Base-by-base conservation (phyloP, 2,329 filamentous ascomycete species). In the Penicillium occitanis region DNA sequence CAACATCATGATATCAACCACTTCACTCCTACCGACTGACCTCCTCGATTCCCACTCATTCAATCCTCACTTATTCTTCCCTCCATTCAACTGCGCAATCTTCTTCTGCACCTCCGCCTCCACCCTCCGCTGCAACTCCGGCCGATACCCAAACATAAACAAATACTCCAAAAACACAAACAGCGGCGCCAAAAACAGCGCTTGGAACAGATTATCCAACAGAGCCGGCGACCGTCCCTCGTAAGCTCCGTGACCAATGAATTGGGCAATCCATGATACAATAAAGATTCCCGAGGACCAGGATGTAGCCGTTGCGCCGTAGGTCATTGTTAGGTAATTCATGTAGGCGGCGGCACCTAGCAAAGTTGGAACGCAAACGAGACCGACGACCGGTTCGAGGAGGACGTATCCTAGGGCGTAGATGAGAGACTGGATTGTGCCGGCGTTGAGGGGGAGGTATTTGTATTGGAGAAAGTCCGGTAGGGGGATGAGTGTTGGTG, bases 141-240 rank as follows among this genome's bases (percentile, higher is more conserved):
- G 91, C 67, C 95, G 87, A 79, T 98, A 99, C 59, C 95, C 95
- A 61, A 96, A 86, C 73, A 85, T 88, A 83, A 99, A 99, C 30
- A 99, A 84, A 28, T 96, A 81, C 81, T 98, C 93, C 72, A 99
- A 90, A 91, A 95, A 99, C 66, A 98, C 94, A 73, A 98, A 99
- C 74, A 99, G 90, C 8, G 95, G 95, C 0, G 95, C 95, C 28
- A 98, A 84, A 74, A 98, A 94, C 69, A 98, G 79, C 33, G 95
- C 93, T 80, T 98, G 95, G 58, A 96, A 84, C 50, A 98, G 80
- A 74, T 97, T 98, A 80, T 98, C 93, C 58, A 98, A 82, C 69
- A 98, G 81, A 4, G 93, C 94, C 7, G 94, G 95, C 2, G 93
- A 92, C 62, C 94, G 88, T 22, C 91, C 88, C 79, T 98, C 95